A percentile compares a stretch with the other conserved stretches of the same genome.
Conservation (phyloP, 2,329 filamentous ascomycete species). For the Didymellaceae sp. region DNA sequence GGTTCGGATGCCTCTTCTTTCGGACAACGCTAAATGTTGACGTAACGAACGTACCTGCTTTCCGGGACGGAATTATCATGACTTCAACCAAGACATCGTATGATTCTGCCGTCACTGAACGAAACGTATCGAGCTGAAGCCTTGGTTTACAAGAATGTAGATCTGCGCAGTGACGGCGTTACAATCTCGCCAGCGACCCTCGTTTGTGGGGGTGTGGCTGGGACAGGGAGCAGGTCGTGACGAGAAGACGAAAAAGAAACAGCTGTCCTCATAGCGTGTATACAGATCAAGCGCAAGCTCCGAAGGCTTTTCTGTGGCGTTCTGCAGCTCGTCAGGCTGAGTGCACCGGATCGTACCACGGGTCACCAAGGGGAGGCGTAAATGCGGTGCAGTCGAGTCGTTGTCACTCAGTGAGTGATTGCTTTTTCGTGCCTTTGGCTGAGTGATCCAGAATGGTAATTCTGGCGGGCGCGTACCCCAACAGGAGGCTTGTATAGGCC, state of each 20-base stretch:
- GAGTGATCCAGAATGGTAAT: conserved; percentile 10
- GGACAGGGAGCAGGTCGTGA: conserved; percentile 5
- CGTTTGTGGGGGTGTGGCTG: conserved; percentile 6
- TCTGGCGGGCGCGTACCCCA: conserved; percentile 16
- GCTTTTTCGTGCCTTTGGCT: conserved; percentile 12
- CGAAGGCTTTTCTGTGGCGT: conserved; percentile 9
- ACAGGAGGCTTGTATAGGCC: conserved; percentile 7
- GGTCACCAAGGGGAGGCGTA: not conserved
- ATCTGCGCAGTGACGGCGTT: conserved; percentile 11
- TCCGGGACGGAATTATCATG: conserved; percentile 25
- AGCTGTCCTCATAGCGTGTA: conserved; percentile 10
- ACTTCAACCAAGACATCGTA: conserved; percentile 20
- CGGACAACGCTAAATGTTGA: conserved; percentile 11
- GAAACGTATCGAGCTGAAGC: conserved; percentile 4
- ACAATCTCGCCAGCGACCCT: conserved; percentile 14
- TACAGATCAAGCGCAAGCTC: conserved; percentile 17
- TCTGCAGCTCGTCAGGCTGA: conserved; percentile 9
- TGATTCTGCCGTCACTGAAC: conserved; percentile 23
- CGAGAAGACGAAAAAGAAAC: conserved; percentile 13
- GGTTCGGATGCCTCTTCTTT: conserved; percentile 6
- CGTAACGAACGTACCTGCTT: conserved; percentile 24
- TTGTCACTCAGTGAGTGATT: not conserved
- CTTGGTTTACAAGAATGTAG: conserved; percentile 10
- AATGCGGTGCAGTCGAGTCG: not conserved
- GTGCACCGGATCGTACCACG: not conserved